Conservation (phyloP, 805 yeast species). For the Cyberlindnera nakhonratchasimensis region DNA sequence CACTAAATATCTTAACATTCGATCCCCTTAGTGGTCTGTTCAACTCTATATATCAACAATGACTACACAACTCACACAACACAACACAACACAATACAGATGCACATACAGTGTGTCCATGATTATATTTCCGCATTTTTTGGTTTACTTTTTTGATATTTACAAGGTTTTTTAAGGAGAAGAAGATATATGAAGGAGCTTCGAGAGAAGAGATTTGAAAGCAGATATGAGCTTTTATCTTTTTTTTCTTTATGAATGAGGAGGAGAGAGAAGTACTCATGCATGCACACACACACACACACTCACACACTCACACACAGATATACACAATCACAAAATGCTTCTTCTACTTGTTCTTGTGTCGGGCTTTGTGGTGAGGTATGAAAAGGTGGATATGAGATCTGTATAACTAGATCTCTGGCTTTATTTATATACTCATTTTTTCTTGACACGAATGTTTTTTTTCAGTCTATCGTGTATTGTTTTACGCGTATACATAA, state of each 20-base stretch:
- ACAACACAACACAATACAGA: conserved; percentile 1
- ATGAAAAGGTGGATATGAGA: too few relatives aligned
- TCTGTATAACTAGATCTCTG: too few relatives aligned
- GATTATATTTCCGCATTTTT: conserved; percentile 11
- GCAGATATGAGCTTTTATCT: too few relatives aligned
- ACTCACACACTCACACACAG: too few relatives aligned
- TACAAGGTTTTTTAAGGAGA: neutral
- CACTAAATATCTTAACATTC: conserved; percentile 15
- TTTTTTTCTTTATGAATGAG: neutral
- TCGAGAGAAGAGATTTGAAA: neutral
- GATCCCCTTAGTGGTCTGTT: neutral
- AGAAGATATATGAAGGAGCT: neutral
- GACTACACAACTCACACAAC: conserved; percentile 3
- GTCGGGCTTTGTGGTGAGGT: too few relatives aligned
- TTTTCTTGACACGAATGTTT: too few relatives aligned
- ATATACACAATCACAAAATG: too few relatives aligned
- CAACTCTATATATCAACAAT: neutral
- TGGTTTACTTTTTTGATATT: conserved; percentile 4
- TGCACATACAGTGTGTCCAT: conserved; percentile 2
- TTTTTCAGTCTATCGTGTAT: too few relatives aligned
- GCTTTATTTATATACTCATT: too few relatives aligned
- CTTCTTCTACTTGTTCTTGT: too few relatives aligned
- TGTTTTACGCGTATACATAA: too few relatives aligned
- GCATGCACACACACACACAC: neutral
- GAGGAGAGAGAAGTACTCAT: neutral